A percentile compares a stretch with the other conserved stretches of the same genome.
phyloP scores from a whole-genome alignment of 306 rosid genomes.

The Herpetospermum pedunculosum region DNA sequence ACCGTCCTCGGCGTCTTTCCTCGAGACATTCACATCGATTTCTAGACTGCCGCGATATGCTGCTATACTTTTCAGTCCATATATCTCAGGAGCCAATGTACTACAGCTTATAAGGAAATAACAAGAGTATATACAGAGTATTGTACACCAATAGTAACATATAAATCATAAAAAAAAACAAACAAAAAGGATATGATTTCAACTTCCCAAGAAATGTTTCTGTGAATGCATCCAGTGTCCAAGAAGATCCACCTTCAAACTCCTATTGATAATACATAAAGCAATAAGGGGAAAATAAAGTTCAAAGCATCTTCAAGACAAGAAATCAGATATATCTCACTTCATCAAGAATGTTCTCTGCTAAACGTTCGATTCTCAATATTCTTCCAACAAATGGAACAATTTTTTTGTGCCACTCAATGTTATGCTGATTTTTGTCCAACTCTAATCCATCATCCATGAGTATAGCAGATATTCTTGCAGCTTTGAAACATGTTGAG shows the following conservation, averaged over 20 bases:
- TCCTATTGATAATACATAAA: slow-evolving; percentile 24
- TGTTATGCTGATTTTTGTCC: slow-evolving; percentile 39
- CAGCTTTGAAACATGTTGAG: slow-evolving; percentile 65
- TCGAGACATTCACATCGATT: slow-evolving; percentile 48
- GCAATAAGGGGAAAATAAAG: neutral
- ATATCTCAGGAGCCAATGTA: slow-evolving; percentile 44
- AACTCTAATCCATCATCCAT: slow-evolving; percentile 72
- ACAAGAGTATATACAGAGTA: slow-evolving; percentile 1
- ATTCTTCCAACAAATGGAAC: slow-evolving; percentile 64
- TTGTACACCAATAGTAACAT: neutral
- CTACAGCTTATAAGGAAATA: slow-evolving; percentile 44
- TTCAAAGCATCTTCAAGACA: neutral
- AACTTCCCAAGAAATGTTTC: slow-evolving; percentile 44
- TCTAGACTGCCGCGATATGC: slow-evolving; percentile 75
- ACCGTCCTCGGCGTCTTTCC: slow-evolving; percentile 59
- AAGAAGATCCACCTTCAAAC: slow-evolving; percentile 43
- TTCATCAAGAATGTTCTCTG: slow-evolving; percentile 65
- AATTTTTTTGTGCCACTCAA: slow-evolving; percentile 60
- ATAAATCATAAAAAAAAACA: neutral
- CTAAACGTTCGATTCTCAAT: slow-evolving; percentile 60
- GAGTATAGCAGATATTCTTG: slow-evolving; percentile 54
- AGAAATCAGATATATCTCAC: slow-evolving; percentile 29
- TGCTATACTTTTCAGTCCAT: slow-evolving; percentile 78
- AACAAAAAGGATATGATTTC: slow-evolving; percentile 93
- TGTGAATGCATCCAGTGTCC: slow-evolving; percentile 67